Base-by-base conservation (phyloP, 164 flowering plant genomes). In the grape (Vitis vinifera) region DNA sequence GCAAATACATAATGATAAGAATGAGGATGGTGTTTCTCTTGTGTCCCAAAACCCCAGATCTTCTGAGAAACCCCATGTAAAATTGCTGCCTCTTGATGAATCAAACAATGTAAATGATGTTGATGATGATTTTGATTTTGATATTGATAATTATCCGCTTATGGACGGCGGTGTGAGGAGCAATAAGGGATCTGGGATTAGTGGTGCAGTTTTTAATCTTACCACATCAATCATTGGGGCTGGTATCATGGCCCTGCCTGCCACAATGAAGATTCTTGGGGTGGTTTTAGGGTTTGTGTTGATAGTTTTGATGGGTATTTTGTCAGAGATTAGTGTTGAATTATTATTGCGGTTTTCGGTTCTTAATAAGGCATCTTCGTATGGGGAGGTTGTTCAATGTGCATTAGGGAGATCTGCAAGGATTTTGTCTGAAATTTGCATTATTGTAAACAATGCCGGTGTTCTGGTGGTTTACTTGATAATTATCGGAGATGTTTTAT, bases 191-290 rank as follows among this genome's bases (percentile, higher is more conserved):
- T 89, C 97, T 3, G 92, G 92, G 56, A 55, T 91, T 8, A 65
- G 83, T 0, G 92, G 98, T 47, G 99, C 99, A 0, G 93, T 96
- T 48, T 96, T 96, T 66, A 96, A 96, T 53, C 89, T 96, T 47
- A 77, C 97, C 3, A 96, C 99, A 0, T 74, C 98, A 6, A 84
- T 96, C n/a, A 85, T 93, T 60, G 98, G 99, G 7, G 98, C 98
- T 15, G 99, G 99, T n/a, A 87, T 96, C 58, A 96, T 96, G 99
- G 98, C 99, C 55, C 80, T 96, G 55, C 99, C 99, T 2, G 99
- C 99, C 30, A 81, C 97, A 47, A 91, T 93, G 99, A 92, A 90
- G 71, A 96, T 93, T 51, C 78, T 96, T n/a, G 99, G 99, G 8
- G 19, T 96, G 65, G 79, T 80, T 68, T 31, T 84, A 10, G 99